phyloP scores from a whole-genome alignment of 2,329 filamentous ascomycete genomes.

The Aulographum hederae region DNA sequence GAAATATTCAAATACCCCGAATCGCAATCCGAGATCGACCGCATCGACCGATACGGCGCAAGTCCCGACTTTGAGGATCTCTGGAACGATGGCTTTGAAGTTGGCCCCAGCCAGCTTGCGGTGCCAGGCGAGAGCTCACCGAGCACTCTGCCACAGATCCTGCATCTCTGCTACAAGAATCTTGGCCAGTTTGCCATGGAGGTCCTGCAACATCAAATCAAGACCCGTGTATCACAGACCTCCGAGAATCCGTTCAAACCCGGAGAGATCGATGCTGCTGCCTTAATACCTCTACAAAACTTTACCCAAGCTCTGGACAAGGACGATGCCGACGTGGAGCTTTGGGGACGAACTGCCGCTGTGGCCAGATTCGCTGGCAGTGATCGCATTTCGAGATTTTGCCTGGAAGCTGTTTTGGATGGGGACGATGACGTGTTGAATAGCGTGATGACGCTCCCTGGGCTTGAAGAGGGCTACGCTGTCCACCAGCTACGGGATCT shows the following conservation, averaged over 20 bases:
- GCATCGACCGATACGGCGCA: slow-evolving; percentile 37
- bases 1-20: slow-evolving; percentile 91
- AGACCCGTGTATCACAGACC: slow-evolving; percentile 19
- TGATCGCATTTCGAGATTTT: slow-evolving; percentile 39
- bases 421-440: slow-evolving; percentile 39
- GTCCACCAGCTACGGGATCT: slow-evolving; percentile 31
- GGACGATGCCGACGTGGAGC: slow-evolving; percentile 44
- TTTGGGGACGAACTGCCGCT: slow-evolving; percentile 43
- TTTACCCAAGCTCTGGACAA: slow-evolving; percentile 46
- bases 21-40: slow-evolving; percentile 66
- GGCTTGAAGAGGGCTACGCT: slow-evolving; percentile 36
- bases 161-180: slow-evolving; percentile 92
- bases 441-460: slow-evolving; percentile 35
- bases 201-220: slow-evolving; percentile 34
- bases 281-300: slow-evolving; percentile 26
- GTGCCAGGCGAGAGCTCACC: slow-evolving; percentile 54
- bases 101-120: slow-evolving; percentile 26
- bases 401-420: slow-evolving; percentile 44
- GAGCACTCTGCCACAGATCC: slow-evolving; percentile 69
- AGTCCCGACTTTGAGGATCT: slow-evolving; percentile 20
- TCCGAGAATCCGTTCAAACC: slow-evolving; percentile 9
- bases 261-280: slow-evolving; percentile 14
- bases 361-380: slow-evolving; percentile 39
- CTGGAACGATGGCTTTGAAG: slow-evolving; percentile 13
- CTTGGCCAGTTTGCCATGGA: slow-evolving; percentile 87